Conservation (phyloP, 164 flowering plant species). For the Berberis vulgaris region DNA sequence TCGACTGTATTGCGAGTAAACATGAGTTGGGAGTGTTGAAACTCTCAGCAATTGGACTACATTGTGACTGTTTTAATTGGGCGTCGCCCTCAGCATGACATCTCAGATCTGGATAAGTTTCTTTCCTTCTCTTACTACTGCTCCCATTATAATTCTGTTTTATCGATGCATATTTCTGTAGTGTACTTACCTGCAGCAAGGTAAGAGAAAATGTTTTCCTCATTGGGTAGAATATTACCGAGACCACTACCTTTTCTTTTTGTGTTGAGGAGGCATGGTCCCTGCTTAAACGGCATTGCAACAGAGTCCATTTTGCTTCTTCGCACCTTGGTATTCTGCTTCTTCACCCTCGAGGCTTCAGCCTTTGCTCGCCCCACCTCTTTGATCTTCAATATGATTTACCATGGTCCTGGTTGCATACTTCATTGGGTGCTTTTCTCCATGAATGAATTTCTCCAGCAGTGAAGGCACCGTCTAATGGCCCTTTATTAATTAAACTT, state of each 20-base stretch:
- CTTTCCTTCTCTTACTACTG: not conserved
- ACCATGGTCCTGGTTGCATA: slow-evolving; percentile 6
- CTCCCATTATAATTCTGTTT: not conserved
- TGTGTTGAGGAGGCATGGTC: not conserved
- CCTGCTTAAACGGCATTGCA: not conserved
- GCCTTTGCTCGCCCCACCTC: slow-evolving; percentile 28
- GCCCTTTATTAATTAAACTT: not conserved
- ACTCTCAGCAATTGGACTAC: not conserved
- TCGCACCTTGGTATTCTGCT: slow-evolving; percentile 29
- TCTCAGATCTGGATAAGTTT: slow-evolving; percentile 1
- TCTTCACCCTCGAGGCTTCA: slow-evolving; percentile 28
- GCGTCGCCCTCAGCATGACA: not conserved
- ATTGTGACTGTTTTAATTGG: not conserved
- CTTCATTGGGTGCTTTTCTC: slow-evolving; percentile 8
- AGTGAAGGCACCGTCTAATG: slow-evolving; percentile 7
- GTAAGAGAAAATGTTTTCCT: not conserved
- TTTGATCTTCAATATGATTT: slow-evolving; percentile 15
- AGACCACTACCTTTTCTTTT: not conserved
- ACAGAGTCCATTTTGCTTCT: not conserved
- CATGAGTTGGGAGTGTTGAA: not conserved
- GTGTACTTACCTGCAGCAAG: not conserved
- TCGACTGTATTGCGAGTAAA: not conserved
- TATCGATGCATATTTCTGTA: not conserved
- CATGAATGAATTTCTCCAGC: no score
- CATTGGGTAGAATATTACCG: not conserved